Evolutionary conservation across 2,329 filamentous ascomycete genomes (phyloP).

Genomic region (Cercospora zeina): DNA sequence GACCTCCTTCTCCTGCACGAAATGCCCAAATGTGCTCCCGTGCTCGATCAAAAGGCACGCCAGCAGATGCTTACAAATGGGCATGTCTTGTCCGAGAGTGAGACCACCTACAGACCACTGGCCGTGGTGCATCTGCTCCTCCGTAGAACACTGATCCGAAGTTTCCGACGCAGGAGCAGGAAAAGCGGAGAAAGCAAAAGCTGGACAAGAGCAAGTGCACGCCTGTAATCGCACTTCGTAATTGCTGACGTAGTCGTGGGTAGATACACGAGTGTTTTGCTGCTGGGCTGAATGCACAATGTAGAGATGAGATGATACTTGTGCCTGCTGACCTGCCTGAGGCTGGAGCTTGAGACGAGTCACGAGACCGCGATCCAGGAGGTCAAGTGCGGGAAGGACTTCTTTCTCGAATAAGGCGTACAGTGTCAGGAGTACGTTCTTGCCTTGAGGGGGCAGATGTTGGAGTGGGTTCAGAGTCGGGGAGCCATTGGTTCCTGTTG

Average conservation of each 20-base stretch:
- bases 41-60: constrained; percentile 74
- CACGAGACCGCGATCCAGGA: constrained; percentile 77
- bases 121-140: background rate
- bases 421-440: constrained; percentile 67
- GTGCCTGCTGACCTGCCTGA: background rate
- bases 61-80: constrained; percentile 83
- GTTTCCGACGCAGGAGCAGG: constrained; percentile 34
- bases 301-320: constrained; percentile 48
- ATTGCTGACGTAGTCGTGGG: constrained; percentile 52
- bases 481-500: constrained; percentile 28
- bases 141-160: background rate
- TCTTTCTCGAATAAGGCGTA: constrained; percentile 82
- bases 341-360: constrained; percentile 47
- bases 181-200: constrained; percentile 75
- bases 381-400: constrained; percentile 79
- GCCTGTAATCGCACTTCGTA: constrained; percentile 73
- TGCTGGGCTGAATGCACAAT: constrained; percentile 63
- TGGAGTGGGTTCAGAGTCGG: constrained; percentile 48
- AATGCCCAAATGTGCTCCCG: constrained; percentile 61
- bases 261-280: constrained; percentile 31
- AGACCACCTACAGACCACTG: constrained; percentile 52
- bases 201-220: constrained; percentile 90
- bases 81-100: constrained; percentile 46
- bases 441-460: constrained; percentile 31
- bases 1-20: constrained; percentile 58